Evolutionary conservation across 1,139 yeast genomes (phyloP), one percentile per base, ranked within the genome.

Genomic region (Meyerozyma elateridarum): DNA sequence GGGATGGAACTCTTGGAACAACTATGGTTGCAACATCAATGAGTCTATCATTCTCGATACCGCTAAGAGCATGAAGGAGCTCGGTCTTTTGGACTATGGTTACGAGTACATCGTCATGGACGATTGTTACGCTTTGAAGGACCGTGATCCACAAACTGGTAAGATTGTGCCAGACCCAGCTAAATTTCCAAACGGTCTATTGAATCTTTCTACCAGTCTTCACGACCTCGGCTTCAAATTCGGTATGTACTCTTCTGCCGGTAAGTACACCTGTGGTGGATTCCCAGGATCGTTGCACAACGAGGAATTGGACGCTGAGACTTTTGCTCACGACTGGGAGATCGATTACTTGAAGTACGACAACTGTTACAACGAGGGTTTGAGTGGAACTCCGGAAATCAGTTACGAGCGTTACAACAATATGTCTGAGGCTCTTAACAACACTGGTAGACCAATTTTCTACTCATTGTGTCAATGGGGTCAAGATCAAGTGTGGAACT

Each of bases 1-100:
- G 52, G 59, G 59, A 7, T 54, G 56, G 56, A 48, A 54, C 37
- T 46, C 48, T 16, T 54, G 59, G 59, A 49, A 49, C 28, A 41
- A 46, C 4, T 54, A 45, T 33, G 51, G 39, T 6, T 54, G 59
- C 30, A 41, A 49, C 24, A 54, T 52, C 22, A 49, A 40, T 28
- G 56, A 45, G 24, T 37, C 44, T 5, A 31, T 48, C 27, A 40
- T 54, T 6, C 21, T 48, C 13, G 30, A 29, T 9, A 40, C 51
- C 6, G 51, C 57, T 4, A 36, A 48, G 18, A 39, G 35, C 20
- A 40, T 53, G 8, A 44, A 41, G 12, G 40, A 46, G 7, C 22
- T 45, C n/a, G 55, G 56, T 1, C 37, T 54, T 11, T 34, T 33
- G 22, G 52, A 52, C 11, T 30, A 40, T 18, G 59, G 59, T 3